Percentiles rank a stretch among this genome's conserved stretches.
These are phyloP conservation scores for Aspergillus sojae DNA, from an alignment of 2,329 filamentous ascomycete species.

Conservation along the genomic window DNA sequence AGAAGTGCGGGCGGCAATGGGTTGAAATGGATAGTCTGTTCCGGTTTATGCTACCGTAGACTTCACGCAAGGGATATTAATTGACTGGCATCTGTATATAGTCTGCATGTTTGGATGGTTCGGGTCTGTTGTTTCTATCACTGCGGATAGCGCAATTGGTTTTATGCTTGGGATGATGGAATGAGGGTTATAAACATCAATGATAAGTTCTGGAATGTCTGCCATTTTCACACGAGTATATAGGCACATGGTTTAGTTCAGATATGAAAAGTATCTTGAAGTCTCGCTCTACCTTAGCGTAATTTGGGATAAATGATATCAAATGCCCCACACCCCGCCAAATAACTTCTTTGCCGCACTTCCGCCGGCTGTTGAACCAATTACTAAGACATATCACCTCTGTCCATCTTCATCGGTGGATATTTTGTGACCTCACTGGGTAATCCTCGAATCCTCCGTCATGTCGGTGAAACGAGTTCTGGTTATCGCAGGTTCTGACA, in stretches of 20 bases:
- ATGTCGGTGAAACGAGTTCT: conserved; percentile 62
- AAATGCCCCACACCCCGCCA: conserved; percentile 18
- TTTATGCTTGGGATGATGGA: conserved; percentile 14
- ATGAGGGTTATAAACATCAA: conserved; percentile 14
- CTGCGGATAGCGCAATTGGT: conserved; percentile 15
- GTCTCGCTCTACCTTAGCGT: not conserved
- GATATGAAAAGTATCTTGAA: not conserved
- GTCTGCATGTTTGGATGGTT: conserved; percentile 4
- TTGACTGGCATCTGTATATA: conserved; percentile 29
- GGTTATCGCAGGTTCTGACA: conserved; percentile 85
- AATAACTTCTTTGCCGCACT: conserved; percentile 7
- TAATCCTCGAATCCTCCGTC: conserved; percentile 7
- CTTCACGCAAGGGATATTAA: conserved; percentile 21
- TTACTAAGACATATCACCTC: not conserved
- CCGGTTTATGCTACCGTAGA: conserved; percentile 56
- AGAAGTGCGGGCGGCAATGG: conserved; percentile 89
- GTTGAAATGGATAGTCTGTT: conserved; percentile 92
- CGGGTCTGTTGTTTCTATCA: conserved; percentile 9
- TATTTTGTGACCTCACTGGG: not conserved
- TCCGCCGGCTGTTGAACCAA: not conserved
- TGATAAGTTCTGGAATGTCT: not conserved
- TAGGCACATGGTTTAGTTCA: not conserved
- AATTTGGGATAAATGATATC: not conserved
- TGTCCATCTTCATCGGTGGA: not conserved
- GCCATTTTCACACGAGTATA: not conserved